Evolutionary conservation across 202 grass and related monocot species (phyloP).

Genomic region (Miscanthus sacchariflorus): DNA sequence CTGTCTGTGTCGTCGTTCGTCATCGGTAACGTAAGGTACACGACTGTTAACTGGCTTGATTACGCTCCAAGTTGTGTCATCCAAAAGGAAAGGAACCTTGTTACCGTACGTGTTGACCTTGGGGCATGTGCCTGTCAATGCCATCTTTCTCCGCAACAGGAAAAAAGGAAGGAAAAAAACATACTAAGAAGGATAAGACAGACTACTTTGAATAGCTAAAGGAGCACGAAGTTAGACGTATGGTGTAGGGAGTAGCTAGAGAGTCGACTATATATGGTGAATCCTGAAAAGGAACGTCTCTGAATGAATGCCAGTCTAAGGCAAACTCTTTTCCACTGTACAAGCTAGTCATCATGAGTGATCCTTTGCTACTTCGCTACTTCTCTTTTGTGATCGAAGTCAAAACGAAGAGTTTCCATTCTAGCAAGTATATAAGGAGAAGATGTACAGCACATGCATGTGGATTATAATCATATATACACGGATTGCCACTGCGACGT

Average conservation of each 20-base stretch:
- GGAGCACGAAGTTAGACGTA: background rate
- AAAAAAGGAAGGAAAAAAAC: too few species aligned
- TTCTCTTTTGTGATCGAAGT: background rate
- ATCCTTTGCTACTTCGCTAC: background rate
- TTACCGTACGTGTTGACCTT: too few species aligned
- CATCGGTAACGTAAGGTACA: too few species aligned
- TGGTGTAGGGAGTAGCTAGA: background rate
- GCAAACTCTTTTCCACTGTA: background rate
- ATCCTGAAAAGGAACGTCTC: background rate
- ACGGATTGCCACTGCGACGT: background rate
- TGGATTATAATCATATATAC: too few species aligned
- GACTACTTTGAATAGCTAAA: background rate
- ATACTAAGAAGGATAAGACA: too few species aligned
- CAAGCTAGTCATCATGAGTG: background rate
- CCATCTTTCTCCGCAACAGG: too few species aligned
- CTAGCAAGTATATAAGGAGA: background rate
- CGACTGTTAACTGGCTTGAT: too few species aligned
- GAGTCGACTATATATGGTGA: background rate
- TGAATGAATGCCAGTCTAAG: slow-evolving; percentile 1
- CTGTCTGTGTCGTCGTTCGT: too few species aligned
- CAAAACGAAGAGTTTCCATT: background rate
- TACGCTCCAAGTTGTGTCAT: too few species aligned
- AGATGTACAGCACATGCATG: background rate
- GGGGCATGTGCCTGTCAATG: too few species aligned
- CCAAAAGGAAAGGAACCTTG: too few species aligned